phyloP scores from a whole-genome alignment of 148 eudicot genomes.

The Vaccinium darrowii region DNA sequence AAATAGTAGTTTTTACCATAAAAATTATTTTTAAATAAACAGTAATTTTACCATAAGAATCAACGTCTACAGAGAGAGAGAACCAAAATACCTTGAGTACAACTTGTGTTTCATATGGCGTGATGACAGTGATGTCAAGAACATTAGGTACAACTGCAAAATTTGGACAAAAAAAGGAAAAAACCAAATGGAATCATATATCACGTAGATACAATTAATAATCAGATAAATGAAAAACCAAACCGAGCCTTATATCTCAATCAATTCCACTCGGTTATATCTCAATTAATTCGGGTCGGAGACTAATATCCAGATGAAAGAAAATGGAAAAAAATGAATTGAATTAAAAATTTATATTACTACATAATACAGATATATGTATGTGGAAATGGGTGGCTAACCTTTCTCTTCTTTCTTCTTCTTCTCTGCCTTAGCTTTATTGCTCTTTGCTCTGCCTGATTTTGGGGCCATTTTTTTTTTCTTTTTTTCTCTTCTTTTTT shows the following conservation, averaged over 20 bases:
- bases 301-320: too few relatives aligned
- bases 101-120: slow-evolving; percentile 82
- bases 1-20: too few relatives aligned
- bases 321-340: neutral
- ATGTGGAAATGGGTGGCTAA: slow-evolving; percentile 10
- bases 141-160: slow-evolving; percentile 85
- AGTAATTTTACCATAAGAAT: neutral
- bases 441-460: slow-evolving; percentile 68
- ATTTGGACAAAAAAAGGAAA: neutral
- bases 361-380: neutral
- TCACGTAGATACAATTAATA: too few relatives aligned
- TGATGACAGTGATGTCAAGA: slow-evolving; percentile 73
- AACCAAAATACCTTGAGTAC: slow-evolving; percentile 61
- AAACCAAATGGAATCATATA: neutral
- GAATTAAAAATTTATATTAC: neutral
- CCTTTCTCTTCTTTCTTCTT: slow-evolving; percentile 94
- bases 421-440: slow-evolving; percentile 68
- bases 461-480: slow-evolving; percentile 77
- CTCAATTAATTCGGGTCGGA: too few relatives aligned
- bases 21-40: neutral
- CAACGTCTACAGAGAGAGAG: neutral
- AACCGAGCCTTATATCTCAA: too few relatives aligned
- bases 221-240: too few relatives aligned
- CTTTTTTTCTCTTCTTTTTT: neutral
- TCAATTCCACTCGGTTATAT: too few relatives aligned